Base-by-base conservation (phyloP, 106 monocot species). In the Agapanthus africanus region DNA sequence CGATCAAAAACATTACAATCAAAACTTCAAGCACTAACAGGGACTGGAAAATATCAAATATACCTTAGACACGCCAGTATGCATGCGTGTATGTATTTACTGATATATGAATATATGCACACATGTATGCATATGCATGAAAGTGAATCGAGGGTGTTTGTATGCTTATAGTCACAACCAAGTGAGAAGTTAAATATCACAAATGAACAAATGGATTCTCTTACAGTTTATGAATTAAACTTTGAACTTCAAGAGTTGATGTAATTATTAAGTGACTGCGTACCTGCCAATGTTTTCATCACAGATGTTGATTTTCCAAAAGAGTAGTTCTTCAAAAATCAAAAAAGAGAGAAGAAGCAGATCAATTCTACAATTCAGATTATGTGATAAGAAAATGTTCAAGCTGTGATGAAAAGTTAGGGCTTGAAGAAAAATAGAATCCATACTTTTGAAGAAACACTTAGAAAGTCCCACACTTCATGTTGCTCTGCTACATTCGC, bases 401-500 rank as follows among this genome's bases (percentile, higher is more conserved):
- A 30, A 66, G 42, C 6, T 30, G 42, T 36, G 39, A 64, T n/a
- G 9, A 64, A 64, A 42, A 51, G 23, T 13, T 63, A 41, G 7
- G 64, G 39, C 10, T 26, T 41, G 27, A 21, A 66, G 42, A 44
- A 41, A n/a, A 16, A 70, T 38, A 33, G 36, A 26, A 52, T 15
- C 26, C 13, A 69, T 84, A 99, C 99, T 82, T 83, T 99, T 44
- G 99, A 99, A 40, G 82, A 82, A 66, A 47, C 80, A 84, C 99
- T 93, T 27, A 99, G 63, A 40, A 99, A 99, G 66, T 99, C 99
- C 90, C 93, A 99, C 59, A 99, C 99, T 86, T 99, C 99, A 90
- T 85, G 99, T 71, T 99, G 92, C 65, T 99, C 99, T 54, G 99
- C 99, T 60, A 99, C 65, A 80, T 99, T 99, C 10, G 93, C 85